phyloP scores from a whole-genome alignment of 108 stramenopile genomes.

The Fragilariopsis cylindrus region DNA sequence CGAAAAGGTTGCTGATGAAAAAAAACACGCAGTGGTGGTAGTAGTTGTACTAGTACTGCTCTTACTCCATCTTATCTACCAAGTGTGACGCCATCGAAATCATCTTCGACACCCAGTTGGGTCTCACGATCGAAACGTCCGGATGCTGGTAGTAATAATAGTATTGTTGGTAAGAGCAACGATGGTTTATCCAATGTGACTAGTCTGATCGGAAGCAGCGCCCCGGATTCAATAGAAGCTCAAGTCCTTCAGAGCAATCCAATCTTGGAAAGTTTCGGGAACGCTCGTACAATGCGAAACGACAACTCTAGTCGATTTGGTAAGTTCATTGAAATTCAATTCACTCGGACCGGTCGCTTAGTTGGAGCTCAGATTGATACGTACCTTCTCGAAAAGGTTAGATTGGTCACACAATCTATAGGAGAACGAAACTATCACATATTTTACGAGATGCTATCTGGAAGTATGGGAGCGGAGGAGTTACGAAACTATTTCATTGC shows the following conservation, averaged over 20 bases:
- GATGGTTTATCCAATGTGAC: conserved; percentile 35
- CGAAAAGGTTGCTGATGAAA: conserved; percentile 36
- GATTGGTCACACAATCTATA: conserved; percentile 74
- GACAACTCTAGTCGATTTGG: conserved; percentile 90
- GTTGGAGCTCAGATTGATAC: conserved; percentile 87
- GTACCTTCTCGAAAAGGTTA: conserved; percentile 94
- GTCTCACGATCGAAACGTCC: conserved; percentile 1
- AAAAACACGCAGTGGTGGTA: background rate
- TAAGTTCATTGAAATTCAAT: conserved; percentile 93
- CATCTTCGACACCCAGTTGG: conserved; percentile 12
- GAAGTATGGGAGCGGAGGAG: conserved; percentile 44
- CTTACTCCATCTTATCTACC: conserved; percentile 5
- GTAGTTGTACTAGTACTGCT: background rate
- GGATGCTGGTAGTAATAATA: background rate
- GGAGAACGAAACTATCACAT: conserved; percentile 95
- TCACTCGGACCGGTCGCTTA: conserved; percentile 63
- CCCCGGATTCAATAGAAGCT: conserved; percentile 63
- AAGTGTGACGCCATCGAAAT: conserved; percentile 16
- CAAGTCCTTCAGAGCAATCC: conserved; percentile 94
- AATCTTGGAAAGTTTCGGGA: conserved; percentile 96
- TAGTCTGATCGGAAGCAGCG: conserved; percentile 18
- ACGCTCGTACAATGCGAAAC: conserved; percentile 89
- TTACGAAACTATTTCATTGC: conserved; percentile 53
- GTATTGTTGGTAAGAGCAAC: conserved; percentile 3
- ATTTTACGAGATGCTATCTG: conserved; percentile 79